Evolutionary conservation across 2,329 filamentous ascomycete species (phyloP).

Genomic region (Trichoderma sp.): DNA sequence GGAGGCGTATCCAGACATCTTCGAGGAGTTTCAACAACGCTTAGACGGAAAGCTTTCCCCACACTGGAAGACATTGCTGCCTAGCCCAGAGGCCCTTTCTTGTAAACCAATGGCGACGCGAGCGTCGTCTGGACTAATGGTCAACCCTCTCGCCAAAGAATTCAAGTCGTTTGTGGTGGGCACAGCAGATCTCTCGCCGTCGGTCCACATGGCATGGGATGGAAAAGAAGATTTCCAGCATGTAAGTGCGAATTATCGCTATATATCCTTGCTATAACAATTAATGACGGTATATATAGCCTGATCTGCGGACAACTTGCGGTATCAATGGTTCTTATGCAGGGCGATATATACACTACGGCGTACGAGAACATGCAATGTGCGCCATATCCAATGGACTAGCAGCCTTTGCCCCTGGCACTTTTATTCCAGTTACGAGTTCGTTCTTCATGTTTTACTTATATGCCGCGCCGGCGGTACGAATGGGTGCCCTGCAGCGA

Average conservation of each 20-base stretch:
- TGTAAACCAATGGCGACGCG: constrained; percentile 5
- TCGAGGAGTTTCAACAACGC: constrained; percentile 2
- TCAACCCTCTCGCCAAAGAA: constrained; percentile 6
- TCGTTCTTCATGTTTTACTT: constrained; percentile 67
- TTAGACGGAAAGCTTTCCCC: neutral
- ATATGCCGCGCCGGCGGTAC: constrained; percentile 56
- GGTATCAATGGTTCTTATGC: constrained; percentile 39
- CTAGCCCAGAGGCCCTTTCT: neutral
- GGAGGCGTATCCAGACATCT: neutral
- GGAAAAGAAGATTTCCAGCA: constrained; percentile 21
- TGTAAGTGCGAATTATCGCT: neutral
- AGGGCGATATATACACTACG: constrained; percentile 63
- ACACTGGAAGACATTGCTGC: constrained; percentile 1
- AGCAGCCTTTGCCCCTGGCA: constrained; percentile 59
- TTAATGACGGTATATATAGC: neutral
- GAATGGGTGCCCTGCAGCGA: constrained; percentile 62
- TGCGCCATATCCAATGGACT: constrained; percentile 60
- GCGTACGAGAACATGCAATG: constrained; percentile 67
- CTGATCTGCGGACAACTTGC: neutral
- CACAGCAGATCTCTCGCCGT: constrained; percentile 19
- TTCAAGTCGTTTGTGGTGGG: constrained; percentile 5
- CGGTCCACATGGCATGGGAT: constrained; percentile 16
- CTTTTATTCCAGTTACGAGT: constrained; percentile 61
- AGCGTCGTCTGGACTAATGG: constrained; percentile 13
- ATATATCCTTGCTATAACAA: rapidly evolving